Base-by-base conservation (phyloP, 1,284 basidiomycete species). In the Dichomitus squalens region DNA sequence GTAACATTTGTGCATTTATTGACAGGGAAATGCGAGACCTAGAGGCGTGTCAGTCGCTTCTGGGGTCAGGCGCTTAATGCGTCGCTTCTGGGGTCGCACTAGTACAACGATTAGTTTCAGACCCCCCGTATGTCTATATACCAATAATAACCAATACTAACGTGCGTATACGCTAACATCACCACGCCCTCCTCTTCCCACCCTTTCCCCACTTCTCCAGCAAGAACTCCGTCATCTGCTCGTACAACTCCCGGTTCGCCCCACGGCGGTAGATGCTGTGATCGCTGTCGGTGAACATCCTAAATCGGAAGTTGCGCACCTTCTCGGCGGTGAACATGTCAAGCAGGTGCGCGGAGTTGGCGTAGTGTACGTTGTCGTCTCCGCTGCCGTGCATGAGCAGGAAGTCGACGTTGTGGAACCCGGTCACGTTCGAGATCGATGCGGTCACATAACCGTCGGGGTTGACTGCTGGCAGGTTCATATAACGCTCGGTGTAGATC, bases 201-300 rank as follows among this genome's bases (percentile, higher is more conserved):
- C 93, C 94, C 62, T 88, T 87, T 20, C 95, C 95, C 95, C 96
- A 98, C 68, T 92, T 93, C 73, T 96, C 93, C 0, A 86, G 64
- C 58, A 99, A 75, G 75, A 95, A 98, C 21, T 74, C 78, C 0
- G 87, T 88, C 85, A 98, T 84, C 75, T 84, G 96, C 75, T 96
- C 89, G 64, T 89, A 91, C 54, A 98, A 75, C 74, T 97, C 96
- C 57, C 88, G 74, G 64, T 90, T 84, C 4, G 91, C 96, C 2
- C 89, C 91, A 46, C 95, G 78, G 57, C 75, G 83, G 20, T 61
- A 71, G 59, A 97, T 95, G 20, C 77, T 70, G 68, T 97, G 94
- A 70, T 93, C 90, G 66, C 93, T 95, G 70, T 99, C 96, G 25
- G 94, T 94, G 75, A 98, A 99, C 91, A 97, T 93, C 69, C 96